phyloP scores from a whole-genome alignment of 140 eudicot species.

The Erigeron philadelphicus region DNA sequence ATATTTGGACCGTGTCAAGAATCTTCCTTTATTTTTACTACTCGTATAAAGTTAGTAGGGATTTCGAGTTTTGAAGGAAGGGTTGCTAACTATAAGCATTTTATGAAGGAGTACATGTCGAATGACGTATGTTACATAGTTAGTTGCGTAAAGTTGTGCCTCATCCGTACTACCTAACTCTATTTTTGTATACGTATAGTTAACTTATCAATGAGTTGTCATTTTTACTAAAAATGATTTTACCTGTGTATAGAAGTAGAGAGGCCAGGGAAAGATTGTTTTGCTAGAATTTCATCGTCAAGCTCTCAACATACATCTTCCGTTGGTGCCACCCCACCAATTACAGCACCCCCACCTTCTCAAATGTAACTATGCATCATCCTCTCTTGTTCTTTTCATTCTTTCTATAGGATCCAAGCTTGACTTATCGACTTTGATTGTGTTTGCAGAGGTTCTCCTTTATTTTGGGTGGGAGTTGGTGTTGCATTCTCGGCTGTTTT shows the following conservation, averaged over 20 bases:
- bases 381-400: neutral
- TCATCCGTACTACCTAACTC: neutral
- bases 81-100: neutral
- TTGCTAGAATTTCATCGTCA: conserved; percentile 61
- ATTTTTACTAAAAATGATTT: conserved; percentile 17
- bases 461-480: conserved; percentile 97
- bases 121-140: neutral
- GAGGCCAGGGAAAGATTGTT: conserved; percentile 39
- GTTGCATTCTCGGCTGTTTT: conserved; percentile 91
- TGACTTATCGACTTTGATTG: conserved; percentile 18
- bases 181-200: neutral
- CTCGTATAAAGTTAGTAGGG: no score
- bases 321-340: conserved; percentile 64
- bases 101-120: neutral
- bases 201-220: neutral
- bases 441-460: conserved; percentile 73
- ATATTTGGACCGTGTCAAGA: no score
- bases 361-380: conserved; percentile 49
- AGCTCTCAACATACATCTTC: conserved; percentile 62
- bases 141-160: neutral
- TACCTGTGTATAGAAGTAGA: conserved; percentile 33
- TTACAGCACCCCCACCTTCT: conserved; percentile 67
- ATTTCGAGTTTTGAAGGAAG: neutral
- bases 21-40: no score
- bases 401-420: neutral